These are phyloP conservation scores for Schoenoplectus tabernaemontani DNA, from an alignment of 202 grass and related monocot species.

Conservation along the genomic window DNA sequence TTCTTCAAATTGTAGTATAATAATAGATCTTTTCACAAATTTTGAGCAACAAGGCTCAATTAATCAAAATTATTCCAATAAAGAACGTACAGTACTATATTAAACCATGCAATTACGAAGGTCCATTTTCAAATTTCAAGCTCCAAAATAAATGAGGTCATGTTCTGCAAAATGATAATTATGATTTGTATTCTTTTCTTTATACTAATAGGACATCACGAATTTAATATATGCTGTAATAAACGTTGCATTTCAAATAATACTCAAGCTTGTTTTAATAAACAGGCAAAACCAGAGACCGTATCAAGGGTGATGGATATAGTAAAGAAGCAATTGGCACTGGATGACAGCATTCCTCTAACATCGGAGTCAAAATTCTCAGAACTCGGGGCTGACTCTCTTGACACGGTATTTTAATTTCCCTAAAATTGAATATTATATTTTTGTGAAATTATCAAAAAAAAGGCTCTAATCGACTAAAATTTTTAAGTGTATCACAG, in stretches of 20 bases:
- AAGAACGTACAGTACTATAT: background rate
- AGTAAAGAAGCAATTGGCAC: constrained; percentile 66
- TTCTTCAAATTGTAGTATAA: background rate
- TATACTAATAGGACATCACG: background rate
- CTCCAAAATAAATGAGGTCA: background rate
- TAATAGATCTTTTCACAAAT: background rate
- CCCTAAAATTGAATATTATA: background rate
- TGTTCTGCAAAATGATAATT: background rate
- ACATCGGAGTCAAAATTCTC: constrained; percentile 56
- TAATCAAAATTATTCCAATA: background rate
- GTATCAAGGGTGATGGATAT: constrained; percentile 66
- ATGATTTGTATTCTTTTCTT: background rate
- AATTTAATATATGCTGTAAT: background rate
- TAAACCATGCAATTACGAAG: background rate
- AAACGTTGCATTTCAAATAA: background rate
- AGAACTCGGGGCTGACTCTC: constrained; percentile 61
- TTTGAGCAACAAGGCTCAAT: background rate
- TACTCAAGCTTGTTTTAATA: background rate
- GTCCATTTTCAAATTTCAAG: background rate
- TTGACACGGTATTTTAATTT: constrained; percentile 53
- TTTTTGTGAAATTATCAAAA: background rate
- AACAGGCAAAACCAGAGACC: constrained; percentile 64
- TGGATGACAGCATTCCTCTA: constrained; percentile 33
- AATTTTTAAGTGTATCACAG: background rate
- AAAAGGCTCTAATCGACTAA: background rate